Conservation (phyloP, 352 stramenopile species). For the Blastocystis sp. region DNA sequence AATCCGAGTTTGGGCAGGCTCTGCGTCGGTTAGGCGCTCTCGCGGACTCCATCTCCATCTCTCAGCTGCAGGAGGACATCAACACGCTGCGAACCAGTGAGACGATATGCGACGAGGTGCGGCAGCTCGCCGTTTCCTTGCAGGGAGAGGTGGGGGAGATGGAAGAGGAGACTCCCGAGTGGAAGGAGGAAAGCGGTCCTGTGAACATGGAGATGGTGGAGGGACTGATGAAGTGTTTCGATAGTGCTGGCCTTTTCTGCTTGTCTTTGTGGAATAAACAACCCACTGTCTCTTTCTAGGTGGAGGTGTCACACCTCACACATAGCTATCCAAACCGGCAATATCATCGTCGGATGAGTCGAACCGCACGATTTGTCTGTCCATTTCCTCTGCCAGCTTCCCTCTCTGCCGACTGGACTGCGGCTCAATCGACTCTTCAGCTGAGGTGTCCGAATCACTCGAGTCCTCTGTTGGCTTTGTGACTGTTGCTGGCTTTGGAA, state of each 20-base stretch:
- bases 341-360: too few species aligned
- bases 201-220: conserved; percentile 53
- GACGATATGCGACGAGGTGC: conserved; percentile 4
- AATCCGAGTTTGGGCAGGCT: conserved; percentile 36
- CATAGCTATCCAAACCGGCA: too few species aligned
- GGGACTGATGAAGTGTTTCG: conserved; percentile 62
- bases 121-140: neutral
- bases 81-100: neutral
- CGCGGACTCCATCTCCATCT: neutral
- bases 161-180: neutral
- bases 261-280: conserved; percentile 24
- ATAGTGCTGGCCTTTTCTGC: conserved; percentile 51
- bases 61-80: conserved; percentile 40
- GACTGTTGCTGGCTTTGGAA: too few species aligned
- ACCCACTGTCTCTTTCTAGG: neutral
- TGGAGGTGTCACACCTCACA: too few species aligned
- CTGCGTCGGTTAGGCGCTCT: conserved; percentile 10
- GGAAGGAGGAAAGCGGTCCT: neutral
- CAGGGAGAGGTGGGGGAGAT: neutral
- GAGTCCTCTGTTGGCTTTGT: neutral
- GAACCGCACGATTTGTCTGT: too few species aligned
- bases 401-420: too few species aligned
- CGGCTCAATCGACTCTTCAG: neutral
- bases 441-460: neutral
- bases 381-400: too few species aligned